Percentiles rank a stretch among this genome's conserved stretches.
phyloP scores from a whole-genome alignment of 352 stramenopile genomes.

The Globisporangium paroecandrum region DNA sequence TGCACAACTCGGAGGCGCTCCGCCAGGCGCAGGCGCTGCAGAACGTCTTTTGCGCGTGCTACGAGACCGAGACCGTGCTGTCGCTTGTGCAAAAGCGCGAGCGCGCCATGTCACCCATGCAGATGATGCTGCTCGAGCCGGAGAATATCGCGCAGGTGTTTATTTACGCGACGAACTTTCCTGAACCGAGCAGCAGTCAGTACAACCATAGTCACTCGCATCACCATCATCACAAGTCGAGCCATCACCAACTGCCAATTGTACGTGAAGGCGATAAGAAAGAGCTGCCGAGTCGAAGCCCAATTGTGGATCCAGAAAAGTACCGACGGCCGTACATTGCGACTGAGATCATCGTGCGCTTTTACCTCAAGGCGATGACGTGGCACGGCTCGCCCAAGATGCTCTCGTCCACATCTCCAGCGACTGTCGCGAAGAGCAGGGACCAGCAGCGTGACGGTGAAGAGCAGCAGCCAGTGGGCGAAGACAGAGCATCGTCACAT shows the following conservation, averaged over 20 bases:
- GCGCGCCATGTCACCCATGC: conserved; percentile 55
- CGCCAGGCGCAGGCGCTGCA: conserved; percentile 52
- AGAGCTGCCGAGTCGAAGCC: conserved; percentile 9
- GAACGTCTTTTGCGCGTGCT: conserved; percentile 79
- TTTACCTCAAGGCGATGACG: conserved; percentile 70
- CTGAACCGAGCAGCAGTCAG: neutral
- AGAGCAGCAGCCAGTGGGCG: neutral
- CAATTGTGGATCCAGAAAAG: conserved; percentile 31
- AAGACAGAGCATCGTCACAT: neutral
- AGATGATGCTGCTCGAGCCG: conserved; percentile 58
- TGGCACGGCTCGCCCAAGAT: conserved; percentile 62
- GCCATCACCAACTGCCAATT: neutral
- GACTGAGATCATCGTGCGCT: conserved; percentile 69
- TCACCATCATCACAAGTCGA: conserved; percentile 7
- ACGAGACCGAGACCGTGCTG: conserved; percentile 69
- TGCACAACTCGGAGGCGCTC: conserved; percentile 71
- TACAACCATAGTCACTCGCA: conserved; percentile 5
- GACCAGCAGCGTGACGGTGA: neutral
- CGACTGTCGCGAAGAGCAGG: neutral
- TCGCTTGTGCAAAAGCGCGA: conserved; percentile 57
- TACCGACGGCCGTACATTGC: conserved; percentile 59
- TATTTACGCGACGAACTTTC: conserved; percentile 43
- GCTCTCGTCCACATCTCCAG: conserved; percentile 13
- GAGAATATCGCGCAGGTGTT: conserved; percentile 66
- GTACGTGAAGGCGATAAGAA: conserved; percentile 1